Percentiles rank a stretch among this genome's conserved stretches.
phyloP scores from a whole-genome alignment of 2,329 filamentous ascomycete genomes.

The Beauveria pseudobassiana region DNA sequence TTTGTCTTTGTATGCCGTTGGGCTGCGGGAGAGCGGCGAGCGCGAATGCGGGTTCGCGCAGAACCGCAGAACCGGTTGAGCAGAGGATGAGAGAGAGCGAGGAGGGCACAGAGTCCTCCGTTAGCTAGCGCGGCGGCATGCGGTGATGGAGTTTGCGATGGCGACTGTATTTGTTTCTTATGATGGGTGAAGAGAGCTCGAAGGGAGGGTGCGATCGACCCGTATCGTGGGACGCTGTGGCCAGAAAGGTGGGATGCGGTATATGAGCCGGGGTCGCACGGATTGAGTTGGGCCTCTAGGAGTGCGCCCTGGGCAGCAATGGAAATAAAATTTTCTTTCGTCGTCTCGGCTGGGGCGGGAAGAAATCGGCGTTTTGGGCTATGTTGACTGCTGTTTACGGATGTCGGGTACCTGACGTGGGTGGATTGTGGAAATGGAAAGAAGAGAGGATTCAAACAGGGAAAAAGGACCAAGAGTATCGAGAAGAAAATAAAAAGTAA shows the following conservation, averaged over 20 bases:
- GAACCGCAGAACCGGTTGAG: background rate
- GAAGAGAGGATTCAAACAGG: background rate
- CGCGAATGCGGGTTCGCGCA: background rate
- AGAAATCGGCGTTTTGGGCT: background rate
- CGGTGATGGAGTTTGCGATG: background rate
- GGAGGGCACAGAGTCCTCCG: conserved; percentile 8
- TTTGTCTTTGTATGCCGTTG: background rate
- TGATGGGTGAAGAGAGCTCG: background rate
- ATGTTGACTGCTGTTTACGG: background rate
- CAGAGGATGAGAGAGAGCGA: background rate
- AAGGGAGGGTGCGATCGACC: background rate
- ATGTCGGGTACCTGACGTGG: background rate
- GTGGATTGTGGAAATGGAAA: background rate
- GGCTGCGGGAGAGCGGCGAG: background rate
- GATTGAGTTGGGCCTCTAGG: background rate
- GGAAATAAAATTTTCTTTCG: background rate
- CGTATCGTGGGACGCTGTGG: background rate
- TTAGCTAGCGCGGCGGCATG: conserved; percentile 10
- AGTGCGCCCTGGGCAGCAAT: background rate
- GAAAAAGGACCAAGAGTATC: background rate
- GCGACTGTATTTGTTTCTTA: background rate
- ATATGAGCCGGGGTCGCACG: background rate
- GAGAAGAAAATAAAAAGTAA: background rate
- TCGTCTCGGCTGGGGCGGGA: background rate
- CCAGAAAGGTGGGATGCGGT: background rate